These are phyloP conservation scores for Leucogyrophana mollusca DNA, from an alignment of 768 basidiomycete species.

Conservation along the genomic window DNA sequence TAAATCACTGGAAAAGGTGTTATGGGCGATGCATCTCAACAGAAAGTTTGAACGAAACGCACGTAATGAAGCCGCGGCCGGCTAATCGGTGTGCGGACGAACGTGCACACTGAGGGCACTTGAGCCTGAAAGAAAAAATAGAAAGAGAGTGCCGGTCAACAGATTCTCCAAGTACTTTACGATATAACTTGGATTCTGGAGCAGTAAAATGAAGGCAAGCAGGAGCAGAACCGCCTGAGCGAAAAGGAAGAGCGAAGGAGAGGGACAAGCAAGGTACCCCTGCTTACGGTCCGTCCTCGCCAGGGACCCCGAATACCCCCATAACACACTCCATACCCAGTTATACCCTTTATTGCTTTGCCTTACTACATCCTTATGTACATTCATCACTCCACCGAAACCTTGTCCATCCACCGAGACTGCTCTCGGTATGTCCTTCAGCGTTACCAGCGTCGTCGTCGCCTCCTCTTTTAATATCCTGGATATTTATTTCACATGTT, in stretches of 20 bases:
- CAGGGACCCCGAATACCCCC: constrained; percentile 15
- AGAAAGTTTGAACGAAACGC: neutral
- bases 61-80: constrained; percentile 7
- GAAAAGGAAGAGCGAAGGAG: constrained; percentile 10
- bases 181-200: neutral
- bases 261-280: constrained; percentile 1
- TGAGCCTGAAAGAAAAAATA: neutral
- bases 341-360: neutral
- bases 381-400: too few species aligned
- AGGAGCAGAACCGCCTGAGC: constrained; percentile 7
- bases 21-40: too few species aligned
- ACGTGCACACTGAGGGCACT: neutral
- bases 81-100: neutral
- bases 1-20: neutral
- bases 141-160: neutral
- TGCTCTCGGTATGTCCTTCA: too few species aligned
- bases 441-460: too few species aligned
- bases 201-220: constrained; percentile 2
- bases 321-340: neutral
- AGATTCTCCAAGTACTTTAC: constrained; percentile 13
- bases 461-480: too few species aligned
- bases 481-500: constrained; percentile 26
- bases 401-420: too few species aligned
- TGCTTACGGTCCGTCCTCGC: constrained; percentile 11
- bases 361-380: neutral